Evolutionary conservation across 2,329 filamentous ascomycete genomes (phyloP).

Genomic region (Fusarium sp.): DNA sequence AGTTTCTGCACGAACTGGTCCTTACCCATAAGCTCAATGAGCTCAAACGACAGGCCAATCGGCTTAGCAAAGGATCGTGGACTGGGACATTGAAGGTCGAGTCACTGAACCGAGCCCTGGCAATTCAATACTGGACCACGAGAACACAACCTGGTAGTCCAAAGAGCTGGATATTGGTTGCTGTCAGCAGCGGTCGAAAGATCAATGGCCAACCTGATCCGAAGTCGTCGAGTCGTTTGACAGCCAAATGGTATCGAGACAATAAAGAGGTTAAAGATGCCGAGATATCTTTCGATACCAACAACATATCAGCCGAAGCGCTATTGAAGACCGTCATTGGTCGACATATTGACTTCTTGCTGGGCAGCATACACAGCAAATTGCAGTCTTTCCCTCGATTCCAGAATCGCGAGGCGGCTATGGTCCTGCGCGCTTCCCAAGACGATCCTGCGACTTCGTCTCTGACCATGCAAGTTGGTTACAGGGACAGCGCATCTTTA

Average conservation of each 20-base stretch:
- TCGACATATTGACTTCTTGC: constrained; percentile 77
- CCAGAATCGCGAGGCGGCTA: constrained; percentile 67
- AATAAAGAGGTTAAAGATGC: constrained; percentile 78
- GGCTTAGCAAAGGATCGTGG: constrained; percentile 80
- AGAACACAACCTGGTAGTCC: constrained; percentile 64
- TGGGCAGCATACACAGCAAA: constrained; percentile 74
- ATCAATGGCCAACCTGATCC: constrained; percentile 55
- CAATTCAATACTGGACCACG: constrained; percentile 90
- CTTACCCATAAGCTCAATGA: constrained; percentile 92
- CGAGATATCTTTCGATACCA: constrained; percentile 75
- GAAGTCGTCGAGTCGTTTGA: constrained; percentile 66
- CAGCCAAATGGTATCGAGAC: constrained; percentile 85
- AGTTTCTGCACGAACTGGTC: constrained; percentile 87
- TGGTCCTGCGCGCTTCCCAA: constrained; percentile 69
- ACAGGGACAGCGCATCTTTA: constrained; percentile 70
- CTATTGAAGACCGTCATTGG: constrained; percentile 81
- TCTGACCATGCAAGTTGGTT: constrained; percentile 77
- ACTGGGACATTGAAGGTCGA: constrained; percentile 82
- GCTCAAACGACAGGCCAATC: constrained; percentile 80
- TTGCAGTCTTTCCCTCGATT: constrained; percentile 73
- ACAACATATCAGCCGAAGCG: constrained; percentile 77
- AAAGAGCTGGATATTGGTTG: constrained; percentile 94
- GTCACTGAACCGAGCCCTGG: constrained; percentile 81
- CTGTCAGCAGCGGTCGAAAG: constrained; percentile 76
- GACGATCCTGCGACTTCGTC: constrained; percentile 75